phyloP scores from a whole-genome alignment of 306 rosid genomes.

The Citrullus colocynthis region DNA sequence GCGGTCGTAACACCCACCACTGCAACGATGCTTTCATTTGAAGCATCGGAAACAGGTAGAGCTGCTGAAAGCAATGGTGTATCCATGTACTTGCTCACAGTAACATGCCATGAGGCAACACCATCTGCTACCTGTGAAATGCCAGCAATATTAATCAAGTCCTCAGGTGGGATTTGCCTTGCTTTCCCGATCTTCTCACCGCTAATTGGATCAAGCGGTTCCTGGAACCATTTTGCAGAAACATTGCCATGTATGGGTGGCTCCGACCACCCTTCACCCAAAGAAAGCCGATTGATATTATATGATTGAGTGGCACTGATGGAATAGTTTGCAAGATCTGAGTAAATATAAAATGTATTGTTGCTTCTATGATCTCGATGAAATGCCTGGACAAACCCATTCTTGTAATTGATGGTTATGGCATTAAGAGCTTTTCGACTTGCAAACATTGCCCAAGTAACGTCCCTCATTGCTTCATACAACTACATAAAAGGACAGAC shows the following conservation, averaged over 20 bases:
- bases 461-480: conserved; percentile 75
- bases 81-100: conserved; percentile 89
- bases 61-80: conserved; percentile 97
- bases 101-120: conserved; percentile 92
- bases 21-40: conserved; percentile 76
- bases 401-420: conserved; percentile 75
- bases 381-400: conserved; percentile 95
- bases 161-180: conserved; percentile 69
- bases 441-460: conserved; percentile 84
- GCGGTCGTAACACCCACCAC: conserved; percentile 97
- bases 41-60: conserved; percentile 77
- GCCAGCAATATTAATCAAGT: conserved; percentile 78
- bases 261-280: conserved; percentile 49
- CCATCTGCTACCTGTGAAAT: conserved; percentile 87
- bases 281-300: conserved; percentile 22
- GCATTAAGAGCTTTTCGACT: conserved; percentile 86
- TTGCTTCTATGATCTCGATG: conserved; percentile 82
- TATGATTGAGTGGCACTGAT: conserved; percentile 32
- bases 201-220: conserved; percentile 78
- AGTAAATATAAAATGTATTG: conserved; percentile 82
- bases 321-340: conserved; percentile 80
- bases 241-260: conserved; percentile 52
- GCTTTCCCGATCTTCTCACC: conserved; percentile 95
- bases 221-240: conserved; percentile 83
- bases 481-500: conserved; percentile 53